phyloP scores from a whole-genome alignment of 352 stramenopile species.

The Pythium aquatile region DNA sequence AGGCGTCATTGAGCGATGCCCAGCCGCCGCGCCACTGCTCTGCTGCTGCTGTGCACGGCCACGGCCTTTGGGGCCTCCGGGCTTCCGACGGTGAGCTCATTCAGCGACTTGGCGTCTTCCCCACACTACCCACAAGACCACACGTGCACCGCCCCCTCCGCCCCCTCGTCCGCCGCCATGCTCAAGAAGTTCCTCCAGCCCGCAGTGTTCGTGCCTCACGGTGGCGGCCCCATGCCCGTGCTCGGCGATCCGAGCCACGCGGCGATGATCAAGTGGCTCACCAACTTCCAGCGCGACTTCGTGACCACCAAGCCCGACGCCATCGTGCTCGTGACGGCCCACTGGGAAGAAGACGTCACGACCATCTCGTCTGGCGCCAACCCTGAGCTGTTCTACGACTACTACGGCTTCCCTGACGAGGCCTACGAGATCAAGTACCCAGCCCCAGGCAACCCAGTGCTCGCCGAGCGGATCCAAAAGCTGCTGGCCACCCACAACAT shows the following conservation, averaged over 20 bases:
- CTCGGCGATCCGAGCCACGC: slow-evolving; percentile 43
- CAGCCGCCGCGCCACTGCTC: not conserved
- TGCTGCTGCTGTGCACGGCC: not conserved
- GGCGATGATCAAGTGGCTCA: slow-evolving; percentile 38
- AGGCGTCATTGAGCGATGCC: not conserved
- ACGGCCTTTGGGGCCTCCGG: not conserved
- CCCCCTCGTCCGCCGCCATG: slow-evolving; percentile 1
- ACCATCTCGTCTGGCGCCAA: slow-evolving; percentile 44
- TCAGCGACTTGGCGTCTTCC: slow-evolving; percentile 1
- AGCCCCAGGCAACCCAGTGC: slow-evolving; percentile 60
- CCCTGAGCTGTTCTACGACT: slow-evolving; percentile 83
- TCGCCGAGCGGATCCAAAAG: slow-evolving; percentile 64
- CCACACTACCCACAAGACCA: not conserved
- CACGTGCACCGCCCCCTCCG: not conserved
- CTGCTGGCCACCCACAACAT: slow-evolving; percentile 51
- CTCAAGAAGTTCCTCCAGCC: slow-evolving; percentile 20
- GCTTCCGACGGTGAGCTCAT: not conserved
- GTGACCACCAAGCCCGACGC: slow-evolving; percentile 34
- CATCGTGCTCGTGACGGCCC: slow-evolving; percentile 80
- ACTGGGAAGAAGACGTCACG: slow-evolving; percentile 62
- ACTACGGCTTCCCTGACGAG: slow-evolving; percentile 84
- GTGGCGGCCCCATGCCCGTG: slow-evolving; percentile 55
- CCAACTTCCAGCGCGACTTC: slow-evolving; percentile 33
- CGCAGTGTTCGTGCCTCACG: slow-evolving; percentile 37
- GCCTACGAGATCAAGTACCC: slow-evolving; percentile 85